Conservation (phyloP, 2,329 filamentous ascomycete species). For the Thermochaetoides dissita region DNA sequence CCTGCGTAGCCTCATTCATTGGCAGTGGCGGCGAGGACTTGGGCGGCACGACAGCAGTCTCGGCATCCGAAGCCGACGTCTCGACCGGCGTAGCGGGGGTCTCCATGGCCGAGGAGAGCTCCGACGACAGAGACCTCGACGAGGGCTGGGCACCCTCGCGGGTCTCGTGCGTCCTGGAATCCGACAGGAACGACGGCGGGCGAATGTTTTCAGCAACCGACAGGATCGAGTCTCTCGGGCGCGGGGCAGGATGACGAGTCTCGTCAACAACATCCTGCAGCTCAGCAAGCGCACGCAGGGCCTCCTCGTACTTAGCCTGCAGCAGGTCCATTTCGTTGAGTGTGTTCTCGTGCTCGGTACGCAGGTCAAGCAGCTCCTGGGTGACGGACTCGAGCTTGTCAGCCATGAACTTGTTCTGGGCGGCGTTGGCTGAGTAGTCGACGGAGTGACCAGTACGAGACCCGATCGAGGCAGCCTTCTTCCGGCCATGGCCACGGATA, state of each 20-base stretch:
- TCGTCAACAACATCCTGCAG: slow-evolving; percentile 78
- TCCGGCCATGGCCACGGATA: neutral
- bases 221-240: slow-evolving; percentile 40
- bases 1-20: neutral
- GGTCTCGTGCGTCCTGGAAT: slow-evolving; percentile 54
- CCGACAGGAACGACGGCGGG: slow-evolving; percentile 74
- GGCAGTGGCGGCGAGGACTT: neutral
- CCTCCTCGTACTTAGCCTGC: slow-evolving; percentile 80
- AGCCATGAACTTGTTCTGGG: slow-evolving; percentile 71
- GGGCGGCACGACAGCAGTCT: slow-evolving; percentile 26
- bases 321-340: slow-evolving; percentile 69
- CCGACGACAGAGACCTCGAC: slow-evolving; percentile 84
- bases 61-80: slow-evolving; percentile 38
- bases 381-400: slow-evolving; percentile 88
- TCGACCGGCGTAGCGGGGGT: slow-evolving; percentile 49
- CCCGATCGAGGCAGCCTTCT: neutral
- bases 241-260: slow-evolving; percentile 44
- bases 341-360: slow-evolving; percentile 78
- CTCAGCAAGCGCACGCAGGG: slow-evolving; percentile 66
- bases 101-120: slow-evolving; percentile 77
- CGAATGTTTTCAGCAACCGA: slow-evolving; percentile 38
- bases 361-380: slow-evolving; percentile 80
- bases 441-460: neutral
- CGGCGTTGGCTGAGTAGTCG: slow-evolving; percentile 47
- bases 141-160: slow-evolving; percentile 55